A percentile compares a stretch with the other conserved stretches of the same genome.
These are phyloP conservation scores for Physcomitrium patens DNA, from an alignment of 225 moss, liverwort and hornwort genomes.

Conservation along the genomic window DNA sequence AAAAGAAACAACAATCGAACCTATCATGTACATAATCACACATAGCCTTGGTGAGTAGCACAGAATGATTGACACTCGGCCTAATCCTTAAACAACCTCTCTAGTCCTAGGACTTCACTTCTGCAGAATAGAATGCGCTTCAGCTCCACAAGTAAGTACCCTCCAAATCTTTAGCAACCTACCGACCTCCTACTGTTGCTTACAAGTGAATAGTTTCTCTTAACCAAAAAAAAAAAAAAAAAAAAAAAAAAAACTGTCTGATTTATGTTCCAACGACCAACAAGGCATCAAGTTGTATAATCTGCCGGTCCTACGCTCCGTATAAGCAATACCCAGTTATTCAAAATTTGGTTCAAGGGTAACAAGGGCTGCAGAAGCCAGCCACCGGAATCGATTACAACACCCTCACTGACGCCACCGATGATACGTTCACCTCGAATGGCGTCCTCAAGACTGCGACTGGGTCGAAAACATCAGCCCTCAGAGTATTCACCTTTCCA, in stretches of 20 bases:
- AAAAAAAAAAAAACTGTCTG: neutral
- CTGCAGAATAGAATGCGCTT: slow-evolving; percentile 4
- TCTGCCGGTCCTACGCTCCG: neutral
- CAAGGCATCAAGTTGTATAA: neutral
- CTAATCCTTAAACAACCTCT: slow-evolving; percentile 19
- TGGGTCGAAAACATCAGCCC: neutral
- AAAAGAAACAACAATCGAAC: neutral
- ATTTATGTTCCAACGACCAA: slow-evolving; percentile 16
- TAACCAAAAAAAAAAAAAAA: neutral
- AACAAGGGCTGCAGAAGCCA: slow-evolving; percentile 1
- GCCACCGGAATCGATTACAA: neutral
- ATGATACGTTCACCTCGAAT: neutral
- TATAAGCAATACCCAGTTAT: neutral
- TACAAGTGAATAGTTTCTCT: neutral
- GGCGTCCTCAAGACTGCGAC: neutral
- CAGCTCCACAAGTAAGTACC: neutral
- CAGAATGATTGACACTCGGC: slow-evolving; percentile 2
- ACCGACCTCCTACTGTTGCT: neutral
- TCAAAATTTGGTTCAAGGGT: neutral
- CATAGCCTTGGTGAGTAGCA: neutral
- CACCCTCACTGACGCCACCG: slow-evolving; percentile 6
- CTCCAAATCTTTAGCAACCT: neutral
- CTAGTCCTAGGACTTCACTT: neutral
- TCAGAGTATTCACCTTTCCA: no score
- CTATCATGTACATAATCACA: neutral